These are phyloP conservation scores for Xylaria sp. DNA, from an alignment of 2,329 filamentous ascomycete species.

Conservation along the genomic window DNA sequence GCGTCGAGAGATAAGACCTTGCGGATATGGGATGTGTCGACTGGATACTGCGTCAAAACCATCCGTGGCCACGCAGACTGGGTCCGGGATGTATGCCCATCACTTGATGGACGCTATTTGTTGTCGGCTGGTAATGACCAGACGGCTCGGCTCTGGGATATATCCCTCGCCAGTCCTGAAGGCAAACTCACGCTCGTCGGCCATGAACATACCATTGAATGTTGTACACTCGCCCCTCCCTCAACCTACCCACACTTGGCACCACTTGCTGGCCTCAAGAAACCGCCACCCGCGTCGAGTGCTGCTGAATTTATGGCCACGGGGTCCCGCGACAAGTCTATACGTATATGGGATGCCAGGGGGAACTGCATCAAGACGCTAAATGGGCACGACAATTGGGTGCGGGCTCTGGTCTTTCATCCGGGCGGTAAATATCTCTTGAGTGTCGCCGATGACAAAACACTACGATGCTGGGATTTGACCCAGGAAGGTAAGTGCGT, in stretches of 20 bases:
- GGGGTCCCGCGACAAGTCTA: slow-evolving; percentile 88
- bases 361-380: slow-evolving; percentile 88
- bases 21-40: slow-evolving; percentile 91
- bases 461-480: slow-evolving; percentile 92
- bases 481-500: slow-evolving; percentile 91
- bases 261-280: slow-evolving; percentile 82
- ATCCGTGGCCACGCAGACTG: slow-evolving; percentile 86
- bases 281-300: slow-evolving; percentile 77
- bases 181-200: slow-evolving; percentile 83
- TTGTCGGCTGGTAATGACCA: slow-evolving; percentile 86
- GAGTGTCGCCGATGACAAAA: slow-evolving; percentile 89
- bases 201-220: slow-evolving; percentile 88
- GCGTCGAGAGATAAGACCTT: slow-evolving; percentile 87
- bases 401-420: slow-evolving; percentile 86
- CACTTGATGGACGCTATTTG: slow-evolving; percentile 83
- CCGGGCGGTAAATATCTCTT: slow-evolving; percentile 91
- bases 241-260: slow-evolving; percentile 82
- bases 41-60: slow-evolving; percentile 93
- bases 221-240: slow-evolving; percentile 86
- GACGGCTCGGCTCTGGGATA: slow-evolving; percentile 86
- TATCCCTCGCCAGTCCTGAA: slow-evolving; percentile 74
- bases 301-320: slow-evolving; percentile 91
- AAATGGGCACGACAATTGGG: slow-evolving; percentile 93
- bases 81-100: slow-evolving; percentile 89
- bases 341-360: slow-evolving; percentile 87